phyloP scores from a whole-genome alignment of 1,139 yeast genomes.

The Scheffersomyces quercinus region DNA sequence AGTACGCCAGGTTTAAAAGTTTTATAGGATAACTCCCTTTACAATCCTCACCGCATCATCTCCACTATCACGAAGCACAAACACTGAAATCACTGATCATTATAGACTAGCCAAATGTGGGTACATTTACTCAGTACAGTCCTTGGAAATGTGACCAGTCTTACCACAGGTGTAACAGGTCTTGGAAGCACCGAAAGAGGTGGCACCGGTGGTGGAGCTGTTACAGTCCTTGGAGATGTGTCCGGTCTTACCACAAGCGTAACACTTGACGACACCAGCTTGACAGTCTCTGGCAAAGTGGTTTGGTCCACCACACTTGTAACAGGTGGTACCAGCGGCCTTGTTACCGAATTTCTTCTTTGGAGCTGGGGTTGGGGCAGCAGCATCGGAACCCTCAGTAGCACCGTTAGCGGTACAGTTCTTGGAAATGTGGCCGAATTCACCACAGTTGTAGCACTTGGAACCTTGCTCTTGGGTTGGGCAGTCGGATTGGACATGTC shows the following conservation, averaged over 20 bases:
- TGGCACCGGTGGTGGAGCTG: constrained; percentile 42
- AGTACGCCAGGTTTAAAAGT: no score
- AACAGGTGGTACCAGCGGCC: constrained; percentile 62
- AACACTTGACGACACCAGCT: constrained; percentile 75
- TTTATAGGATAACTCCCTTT: no score
- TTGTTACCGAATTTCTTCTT: constrained; percentile 12
- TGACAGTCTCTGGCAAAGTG: constrained; percentile 92
- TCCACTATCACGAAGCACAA: no score
- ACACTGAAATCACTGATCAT: no score
- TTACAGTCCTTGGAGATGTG: constrained; percentile 86
- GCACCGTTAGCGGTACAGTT: constrained; percentile 50
- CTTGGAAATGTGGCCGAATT: constrained; percentile 81
- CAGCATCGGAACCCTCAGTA: constrained; percentile 7
- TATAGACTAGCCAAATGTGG: no score
- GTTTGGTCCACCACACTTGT: constrained; percentile 93
- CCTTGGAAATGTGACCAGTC: constrained; percentile 43
- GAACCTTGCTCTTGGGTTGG: constrained; percentile 53
- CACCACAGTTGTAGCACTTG: constrained; percentile 60
- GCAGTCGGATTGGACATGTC: constrained; percentile 71
- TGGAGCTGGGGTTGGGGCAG: constrained; percentile 15
- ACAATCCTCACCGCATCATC: no score
- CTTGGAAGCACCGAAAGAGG: constrained; percentile 42
- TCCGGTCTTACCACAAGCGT: constrained; percentile 89
- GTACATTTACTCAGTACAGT: constrained; percentile 50
- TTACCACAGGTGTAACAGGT: constrained; percentile 55